phyloP scores from a whole-genome alignment of 2,329 filamentous ascomycete species.

The Colletotrichum trifolii region DNA sequence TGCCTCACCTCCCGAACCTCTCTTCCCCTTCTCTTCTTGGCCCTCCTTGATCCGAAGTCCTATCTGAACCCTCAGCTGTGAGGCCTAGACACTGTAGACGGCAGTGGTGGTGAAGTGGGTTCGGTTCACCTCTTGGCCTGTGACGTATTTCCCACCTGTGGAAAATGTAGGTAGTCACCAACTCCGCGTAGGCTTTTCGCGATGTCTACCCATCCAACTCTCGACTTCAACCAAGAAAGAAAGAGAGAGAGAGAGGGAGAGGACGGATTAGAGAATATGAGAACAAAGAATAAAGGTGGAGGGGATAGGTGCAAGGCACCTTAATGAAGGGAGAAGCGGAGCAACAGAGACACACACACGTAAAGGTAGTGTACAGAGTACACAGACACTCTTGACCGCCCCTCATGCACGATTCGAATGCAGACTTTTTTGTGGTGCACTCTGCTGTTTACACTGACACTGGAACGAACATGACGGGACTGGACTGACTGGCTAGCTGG shows the following conservation, averaged over 20 bases:
- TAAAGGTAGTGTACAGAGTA: no score
- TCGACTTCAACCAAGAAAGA: background rate
- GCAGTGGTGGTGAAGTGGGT: background rate
- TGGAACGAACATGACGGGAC: background rate
- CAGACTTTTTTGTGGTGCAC: constrained; percentile 20
- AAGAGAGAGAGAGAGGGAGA: background rate
- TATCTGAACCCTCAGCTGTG: background rate
- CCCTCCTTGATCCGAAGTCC: background rate
- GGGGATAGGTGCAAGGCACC: constrained; percentile 16
- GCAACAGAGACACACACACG: background rate
- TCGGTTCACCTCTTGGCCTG: constrained; percentile 5
- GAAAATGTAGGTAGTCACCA: constrained; percentile 6
- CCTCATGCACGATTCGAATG: constrained; percentile 18
- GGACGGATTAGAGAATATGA: background rate
- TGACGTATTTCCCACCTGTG: constrained; percentile 9
- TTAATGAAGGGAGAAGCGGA: constrained; percentile 16
- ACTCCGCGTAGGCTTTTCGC: constrained; percentile 10
- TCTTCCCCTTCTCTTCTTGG: background rate
- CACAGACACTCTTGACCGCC: constrained; percentile 25
- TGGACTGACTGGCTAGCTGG: no score
- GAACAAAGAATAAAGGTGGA: background rate
- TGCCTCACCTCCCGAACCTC: background rate
- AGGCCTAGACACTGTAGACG: background rate
- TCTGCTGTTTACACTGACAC: background rate
- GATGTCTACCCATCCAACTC: constrained; percentile 14